phyloP scores from a whole-genome alignment of 441 rosid genomes.

The Adansonia gregorii region DNA sequence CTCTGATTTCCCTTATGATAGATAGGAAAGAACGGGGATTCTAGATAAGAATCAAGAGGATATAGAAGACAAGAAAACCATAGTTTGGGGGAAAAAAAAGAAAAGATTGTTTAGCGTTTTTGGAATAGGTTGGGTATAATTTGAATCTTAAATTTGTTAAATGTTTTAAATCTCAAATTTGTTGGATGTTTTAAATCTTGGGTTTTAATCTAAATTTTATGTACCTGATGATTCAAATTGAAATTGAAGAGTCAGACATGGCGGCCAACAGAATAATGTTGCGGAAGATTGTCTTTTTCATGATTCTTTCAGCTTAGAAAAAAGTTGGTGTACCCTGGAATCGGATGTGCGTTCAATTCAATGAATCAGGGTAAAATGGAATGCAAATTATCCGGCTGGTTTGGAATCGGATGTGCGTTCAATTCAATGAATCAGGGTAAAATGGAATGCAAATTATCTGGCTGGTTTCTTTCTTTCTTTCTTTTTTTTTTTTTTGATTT shows the following conservation, averaged over 20 bases:
- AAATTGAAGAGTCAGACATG: background rate
- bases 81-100: conserved; percentile 11
- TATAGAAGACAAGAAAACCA: conserved; percentile 2
- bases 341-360: background rate
- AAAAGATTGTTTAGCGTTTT: background rate
- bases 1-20: conserved; percentile 72
- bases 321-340: background rate
- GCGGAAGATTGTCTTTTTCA: background rate
- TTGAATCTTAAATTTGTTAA: background rate
- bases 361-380: background rate
- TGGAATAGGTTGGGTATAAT: background rate
- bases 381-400: background rate
- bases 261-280: background rate
- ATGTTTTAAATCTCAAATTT: background rate
- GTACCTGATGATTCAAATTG: background rate
- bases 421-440: background rate
- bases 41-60: conserved; percentile 52
- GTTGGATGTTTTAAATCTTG: background rate
- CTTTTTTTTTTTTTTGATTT: background rate
- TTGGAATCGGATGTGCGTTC: background rate
- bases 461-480: background rate
- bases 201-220: background rate
- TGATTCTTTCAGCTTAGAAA: background rate
- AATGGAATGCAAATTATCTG: background rate
- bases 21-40: conserved; percentile 56